Evolutionary conservation across 2,329 filamentous ascomycete genomes (phyloP), one percentile per base, ranked within the genome.

Genomic region (Fusarium irregulare): DNA sequence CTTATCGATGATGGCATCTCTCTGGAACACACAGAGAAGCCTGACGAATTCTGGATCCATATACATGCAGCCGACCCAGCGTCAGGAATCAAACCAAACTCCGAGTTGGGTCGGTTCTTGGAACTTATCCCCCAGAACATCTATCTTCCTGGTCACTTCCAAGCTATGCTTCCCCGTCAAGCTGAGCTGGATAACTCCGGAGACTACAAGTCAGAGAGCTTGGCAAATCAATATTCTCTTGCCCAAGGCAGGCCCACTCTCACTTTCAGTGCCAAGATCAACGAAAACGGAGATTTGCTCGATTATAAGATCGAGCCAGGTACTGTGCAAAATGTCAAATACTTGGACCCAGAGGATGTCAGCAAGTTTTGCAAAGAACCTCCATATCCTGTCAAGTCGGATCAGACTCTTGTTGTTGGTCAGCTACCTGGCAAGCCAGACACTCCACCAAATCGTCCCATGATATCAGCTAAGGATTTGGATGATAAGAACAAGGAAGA

Each of bases 1-100:
- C 89, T 95, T 72, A 91, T 96, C 61, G 93, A 97, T 71, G 93
- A 97, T 76, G 93, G 90, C 2, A 80, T 97, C 11, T 95, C 92
- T 1, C 75, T 96, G 10, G 90, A 93, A 75, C 77, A 79, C 47
- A 86, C 90, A 2, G 79, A 83, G 6, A 81, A 78, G 20, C 66
- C 83, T 21, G 76, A 83, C 53, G 84, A 91, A 70, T 88, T 87
- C 74, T 96, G 93, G 93, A 82, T 95, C 30, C 92, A 94, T 75
- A 80, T 93, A 32, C 93, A 96, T 77, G 86, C 92, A 44, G 93
- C 93, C 16, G 93, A 96, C 74, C 92, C 92, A 11, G 91, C 91
- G 4, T 92, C 93, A 7, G 87, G 88, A 62, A 88, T 96, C 67
- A 73, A 81, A 21, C 87, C 88, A 20, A 82, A 87, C 23, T 88